Base-by-base conservation (phyloP, 257 asterid genomes). In the Eustoma russellianum region DNA sequence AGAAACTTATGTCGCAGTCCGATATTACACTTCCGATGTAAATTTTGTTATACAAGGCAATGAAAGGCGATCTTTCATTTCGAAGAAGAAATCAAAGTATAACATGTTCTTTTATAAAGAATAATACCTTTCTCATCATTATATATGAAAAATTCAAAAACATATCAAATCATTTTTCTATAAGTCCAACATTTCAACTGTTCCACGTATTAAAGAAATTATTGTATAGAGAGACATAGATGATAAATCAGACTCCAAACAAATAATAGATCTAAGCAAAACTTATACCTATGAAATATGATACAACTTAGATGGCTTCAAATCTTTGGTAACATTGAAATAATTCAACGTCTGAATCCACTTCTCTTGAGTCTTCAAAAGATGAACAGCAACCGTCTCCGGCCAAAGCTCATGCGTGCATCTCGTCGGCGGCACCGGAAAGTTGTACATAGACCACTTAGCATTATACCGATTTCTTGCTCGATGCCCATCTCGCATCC, bases 361-460 rank as follows among this genome's bases (percentile, higher is more conserved):
- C 78, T 86, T 90, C 55, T 83, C 91, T 64, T 78, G 96, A 15
- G 73, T 83, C 80, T 90, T 90, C 52, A 90, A 53, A n/a, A 83
- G 73, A 63, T 90, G 98, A 55, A 90, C 96, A 0, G 85, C 96
- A 30, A 79, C 56, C 0, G 98, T 90, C 5, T 90, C 86, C 50
- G 96, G 96, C 96, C 91, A 79, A 13, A 90, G 69, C 68, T 90
- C 93, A 53, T 86, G 96, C 5, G 94, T 77, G 62, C 98, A 86
- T 52, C 80, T 38, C 1, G 96, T 79, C 0, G 77, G 72, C 5
- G 98, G 98, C 68, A 81, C 83, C 0, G 96, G 98, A 13, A 52
- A 90, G 69, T 90, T 86, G 70, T 86, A 90, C 96, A 90, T 90
- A 0, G 93, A 65, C 98, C 96, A 90, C 65, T 90, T 90, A 1